Conservation (phyloP, 2,329 filamentous ascomycete genomes). For the Apiospora aurea region DNA sequence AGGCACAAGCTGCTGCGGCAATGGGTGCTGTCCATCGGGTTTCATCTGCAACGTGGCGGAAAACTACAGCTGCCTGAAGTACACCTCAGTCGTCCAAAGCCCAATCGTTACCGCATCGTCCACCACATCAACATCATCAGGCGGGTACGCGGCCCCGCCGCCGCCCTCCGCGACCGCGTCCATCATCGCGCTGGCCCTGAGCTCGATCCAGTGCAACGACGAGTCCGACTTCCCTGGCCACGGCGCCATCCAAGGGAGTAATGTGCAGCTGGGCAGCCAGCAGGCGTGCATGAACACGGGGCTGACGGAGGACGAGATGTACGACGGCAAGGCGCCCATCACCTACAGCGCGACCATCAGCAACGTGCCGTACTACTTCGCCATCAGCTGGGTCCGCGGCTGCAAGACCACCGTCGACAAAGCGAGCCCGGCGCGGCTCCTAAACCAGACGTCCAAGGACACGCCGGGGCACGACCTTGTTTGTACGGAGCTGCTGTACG, state of each 20-base stretch:
- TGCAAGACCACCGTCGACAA: constrained; percentile 2
- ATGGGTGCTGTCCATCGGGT: background rate
- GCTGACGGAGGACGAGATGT: background rate
- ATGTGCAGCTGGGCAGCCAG: constrained; percentile 1
- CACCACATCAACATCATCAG: background rate
- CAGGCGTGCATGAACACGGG: constrained; percentile 15
- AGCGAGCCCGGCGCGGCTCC: background rate
- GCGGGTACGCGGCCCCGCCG: background rate
- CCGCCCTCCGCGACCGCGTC: background rate
- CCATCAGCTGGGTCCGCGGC: constrained; percentile 2
- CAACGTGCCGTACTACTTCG: constrained; percentile 12
- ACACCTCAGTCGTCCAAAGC: background rate
- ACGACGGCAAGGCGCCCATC: background rate
- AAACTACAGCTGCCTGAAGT: background rate
- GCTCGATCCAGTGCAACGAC: background rate
- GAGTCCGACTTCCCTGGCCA: constrained; percentile 5
- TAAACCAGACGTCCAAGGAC: constrained; percentile 1
- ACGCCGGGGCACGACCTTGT: background rate
- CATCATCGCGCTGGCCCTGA: background rate
- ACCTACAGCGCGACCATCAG: constrained; percentile 1
- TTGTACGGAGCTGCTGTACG: constrained; percentile 9
- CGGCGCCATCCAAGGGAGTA: background rate
- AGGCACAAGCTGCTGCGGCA: background rate
- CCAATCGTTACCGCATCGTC: background rate
- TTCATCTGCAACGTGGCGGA: constrained; percentile 5